Conservation (phyloP, 2,329 filamentous ascomycete genomes). For the Didymella keratinophila region DNA sequence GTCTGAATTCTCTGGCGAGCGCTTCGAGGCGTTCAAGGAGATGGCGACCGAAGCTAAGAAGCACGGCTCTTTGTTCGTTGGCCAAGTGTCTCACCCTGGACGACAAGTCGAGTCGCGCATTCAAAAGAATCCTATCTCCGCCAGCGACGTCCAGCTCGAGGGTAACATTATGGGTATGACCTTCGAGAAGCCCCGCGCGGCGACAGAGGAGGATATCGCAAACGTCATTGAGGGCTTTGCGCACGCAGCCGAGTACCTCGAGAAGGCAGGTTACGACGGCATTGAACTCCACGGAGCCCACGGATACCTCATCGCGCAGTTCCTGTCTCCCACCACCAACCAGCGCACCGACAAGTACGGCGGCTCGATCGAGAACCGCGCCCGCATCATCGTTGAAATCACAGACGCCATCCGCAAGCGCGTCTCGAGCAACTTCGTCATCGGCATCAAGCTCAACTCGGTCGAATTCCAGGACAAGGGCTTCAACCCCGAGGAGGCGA, state of each 20-base stretch:
- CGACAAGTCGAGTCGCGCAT: conserved; percentile 60
- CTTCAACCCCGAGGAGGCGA: conserved; percentile 61
- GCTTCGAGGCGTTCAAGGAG: conserved; percentile 67
- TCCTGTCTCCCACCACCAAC: conserved; percentile 55
- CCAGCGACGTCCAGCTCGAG: conserved; percentile 54
- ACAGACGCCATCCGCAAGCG: conserved; percentile 49
- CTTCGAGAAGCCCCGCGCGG: conserved; percentile 63
- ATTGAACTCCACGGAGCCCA: conserved; percentile 57
- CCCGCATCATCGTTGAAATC: conserved; percentile 53
- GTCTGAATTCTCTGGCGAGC: conserved; percentile 60
- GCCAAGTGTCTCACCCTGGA: conserved; percentile 70
- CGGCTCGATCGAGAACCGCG: conserved; percentile 54
- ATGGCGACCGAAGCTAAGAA: conserved; percentile 64
- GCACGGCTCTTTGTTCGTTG: conserved; percentile 65
- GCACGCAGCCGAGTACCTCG: conserved; percentile 67
- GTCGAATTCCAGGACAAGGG: conserved; percentile 64
- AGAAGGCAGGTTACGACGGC: conserved; percentile 68
- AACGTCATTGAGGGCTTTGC: conserved; percentile 67
- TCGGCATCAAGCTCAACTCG: conserved; percentile 67
- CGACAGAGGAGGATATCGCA: conserved; percentile 63
- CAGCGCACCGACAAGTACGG: conserved; percentile 55
- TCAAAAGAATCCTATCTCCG: conserved; percentile 60
- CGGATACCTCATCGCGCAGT: conserved; percentile 57
- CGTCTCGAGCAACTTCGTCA: conserved; percentile 51
- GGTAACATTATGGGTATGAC: conserved; percentile 53